Percentiles rank a stretch among this genome's conserved stretches.
phyloP scores from a whole-genome alignment of 2,329 filamentous ascomycete genomes.

The Aureobasidium melanogenum region DNA sequence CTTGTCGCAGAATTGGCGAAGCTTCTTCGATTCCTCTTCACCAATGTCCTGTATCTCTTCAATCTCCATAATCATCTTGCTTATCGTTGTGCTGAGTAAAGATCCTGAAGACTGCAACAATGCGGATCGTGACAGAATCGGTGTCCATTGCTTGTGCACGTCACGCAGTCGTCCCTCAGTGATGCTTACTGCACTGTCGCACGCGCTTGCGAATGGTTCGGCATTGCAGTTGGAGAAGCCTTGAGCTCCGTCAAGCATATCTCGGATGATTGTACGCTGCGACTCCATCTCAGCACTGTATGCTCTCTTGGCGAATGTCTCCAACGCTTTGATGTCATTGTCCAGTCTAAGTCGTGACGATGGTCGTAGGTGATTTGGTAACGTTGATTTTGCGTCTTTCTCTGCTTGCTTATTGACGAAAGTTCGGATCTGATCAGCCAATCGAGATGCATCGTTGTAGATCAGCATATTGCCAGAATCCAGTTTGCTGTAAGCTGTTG shows the following conservation, averaged over 20 bases:
- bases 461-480: slow-evolving; percentile 52
- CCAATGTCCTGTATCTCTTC: slow-evolving; percentile 57
- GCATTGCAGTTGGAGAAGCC: slow-evolving; percentile 52
- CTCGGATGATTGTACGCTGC: slow-evolving; percentile 52
- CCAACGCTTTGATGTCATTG: slow-evolving; percentile 46
- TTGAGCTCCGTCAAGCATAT: slow-evolving; percentile 54
- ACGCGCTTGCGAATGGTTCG: slow-evolving; percentile 50
- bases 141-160: slow-evolving; percentile 49
- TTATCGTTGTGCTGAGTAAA: slow-evolving; percentile 47
- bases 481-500: slow-evolving; percentile 60
- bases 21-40: slow-evolving; percentile 51
- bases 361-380: slow-evolving; percentile 21
- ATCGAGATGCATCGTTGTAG: slow-evolving; percentile 55
- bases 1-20: slow-evolving; percentile 49
- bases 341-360: slow-evolving; percentile 39
- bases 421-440: slow-evolving; percentile 45
- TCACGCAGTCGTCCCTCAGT: slow-evolving; percentile 49
- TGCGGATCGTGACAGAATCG: slow-evolving; percentile 50
- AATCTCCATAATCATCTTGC: slow-evolving; percentile 53
- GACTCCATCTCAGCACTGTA: slow-evolving; percentile 58
- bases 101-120: slow-evolving; percentile 54
- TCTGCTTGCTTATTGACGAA: slow-evolving; percentile 38
- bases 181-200: slow-evolving; percentile 50
- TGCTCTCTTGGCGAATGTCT: slow-evolving; percentile 51
- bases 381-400: slow-evolving; percentile 23